These are phyloP conservation scores for Chaetomiaceae sp. DNA, from an alignment of 2,329 filamentous ascomycete genomes.

Conservation along the genomic window DNA sequence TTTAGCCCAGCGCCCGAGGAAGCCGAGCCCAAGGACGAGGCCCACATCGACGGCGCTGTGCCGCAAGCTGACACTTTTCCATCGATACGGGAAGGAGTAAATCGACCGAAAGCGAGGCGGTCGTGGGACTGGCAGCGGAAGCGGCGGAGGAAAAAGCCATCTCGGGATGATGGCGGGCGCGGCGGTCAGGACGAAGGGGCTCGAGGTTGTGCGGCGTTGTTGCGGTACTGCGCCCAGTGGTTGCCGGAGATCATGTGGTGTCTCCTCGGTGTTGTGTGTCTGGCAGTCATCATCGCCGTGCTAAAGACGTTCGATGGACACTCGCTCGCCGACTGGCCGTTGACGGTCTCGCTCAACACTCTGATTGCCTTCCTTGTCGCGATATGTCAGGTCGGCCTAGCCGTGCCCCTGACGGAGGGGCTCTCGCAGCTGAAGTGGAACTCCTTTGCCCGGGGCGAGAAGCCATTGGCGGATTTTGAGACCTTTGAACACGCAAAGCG, in stretches of 20 bases:
- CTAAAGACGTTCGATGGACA: slow-evolving; percentile 20
- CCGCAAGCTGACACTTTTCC: slow-evolving; percentile 17
- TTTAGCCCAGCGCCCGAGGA: slow-evolving; percentile 7
- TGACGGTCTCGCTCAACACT: slow-evolving; percentile 26
- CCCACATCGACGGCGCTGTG: slow-evolving; percentile 4
- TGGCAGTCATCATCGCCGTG: slow-evolving; percentile 16
- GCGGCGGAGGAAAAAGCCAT: slow-evolving; percentile 6
- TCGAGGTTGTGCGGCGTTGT: not conserved
- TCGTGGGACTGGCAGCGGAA: slow-evolving; percentile 20
- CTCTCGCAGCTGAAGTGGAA: slow-evolving; percentile 31
- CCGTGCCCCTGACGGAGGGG: slow-evolving; percentile 24
- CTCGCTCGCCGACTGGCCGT: slow-evolving; percentile 19
- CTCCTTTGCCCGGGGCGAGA: slow-evolving; percentile 25
- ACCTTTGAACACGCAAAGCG: slow-evolving; percentile 27
- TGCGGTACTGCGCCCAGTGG: slow-evolving; percentile 13
- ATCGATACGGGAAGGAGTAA: slow-evolving; percentile 3
- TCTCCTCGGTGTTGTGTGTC: slow-evolving; percentile 18
- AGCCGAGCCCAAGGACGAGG: slow-evolving; percentile 16
- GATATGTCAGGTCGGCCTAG: slow-evolving; percentile 23
- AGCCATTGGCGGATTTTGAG: slow-evolving; percentile 25
- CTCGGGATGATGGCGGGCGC: not conserved
- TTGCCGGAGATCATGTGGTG: slow-evolving; percentile 21
- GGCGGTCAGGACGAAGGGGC: not conserved
- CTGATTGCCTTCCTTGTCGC: slow-evolving; percentile 27
- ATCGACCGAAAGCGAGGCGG: slow-evolving; percentile 7